A percentile compares a stretch with the other conserved stretches of the same genome.
Evolutionary conservation across 2,329 filamentous ascomycete species (phyloP).

Genomic region (Paecilomyces formosus): DNA sequence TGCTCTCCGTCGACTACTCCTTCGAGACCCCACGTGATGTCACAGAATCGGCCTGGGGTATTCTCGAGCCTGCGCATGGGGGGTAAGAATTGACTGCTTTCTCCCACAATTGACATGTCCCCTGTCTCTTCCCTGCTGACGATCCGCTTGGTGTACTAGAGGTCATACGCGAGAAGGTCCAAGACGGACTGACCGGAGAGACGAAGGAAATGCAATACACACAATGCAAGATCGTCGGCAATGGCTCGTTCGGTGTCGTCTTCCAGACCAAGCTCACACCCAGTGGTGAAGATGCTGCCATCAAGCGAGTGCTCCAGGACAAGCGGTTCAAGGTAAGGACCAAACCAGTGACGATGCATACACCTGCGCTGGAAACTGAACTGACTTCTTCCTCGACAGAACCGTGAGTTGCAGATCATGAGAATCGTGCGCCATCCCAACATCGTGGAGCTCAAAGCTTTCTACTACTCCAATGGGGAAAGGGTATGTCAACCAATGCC

Average conservation of each 20-base stretch:
- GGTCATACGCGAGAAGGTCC: slow-evolving; percentile 96
- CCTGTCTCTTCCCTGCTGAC: slow-evolving; percentile 6
- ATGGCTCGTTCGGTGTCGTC: slow-evolving; percentile 96
- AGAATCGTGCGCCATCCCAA: slow-evolving; percentile 97
- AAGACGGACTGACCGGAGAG: slow-evolving; percentile 95
- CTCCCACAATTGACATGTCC: slow-evolving; percentile 9
- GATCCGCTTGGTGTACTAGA: slow-evolving; percentile 49
- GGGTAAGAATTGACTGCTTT: slow-evolving; percentile 57
- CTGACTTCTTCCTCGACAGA: slow-evolving; percentile 51
- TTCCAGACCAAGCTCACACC: slow-evolving; percentile 98
- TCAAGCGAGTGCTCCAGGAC: slow-evolving; percentile 97
- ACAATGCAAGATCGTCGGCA: slow-evolving; percentile 98
- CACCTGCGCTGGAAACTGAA: neutral
- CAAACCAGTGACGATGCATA: neutral
- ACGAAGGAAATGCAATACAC: slow-evolving; percentile 97
- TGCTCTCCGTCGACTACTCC: slow-evolving; percentile 14
- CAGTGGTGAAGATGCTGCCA: slow-evolving; percentile 96
- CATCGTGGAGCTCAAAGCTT: slow-evolving; percentile 97
- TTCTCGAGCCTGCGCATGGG: slow-evolving; percentile 91
- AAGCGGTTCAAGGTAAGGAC: slow-evolving; percentile 91
- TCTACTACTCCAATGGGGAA: slow-evolving; percentile 99
- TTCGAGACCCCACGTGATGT: slow-evolving; percentile 52
- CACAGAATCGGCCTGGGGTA: slow-evolving; percentile 83
- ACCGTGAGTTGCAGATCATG: slow-evolving; percentile 99
- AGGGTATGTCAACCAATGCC: slow-evolving; percentile 56